Base-by-base conservation (phyloP, 139 green algal species). In the Raphidocelis subcapitata region DNA sequence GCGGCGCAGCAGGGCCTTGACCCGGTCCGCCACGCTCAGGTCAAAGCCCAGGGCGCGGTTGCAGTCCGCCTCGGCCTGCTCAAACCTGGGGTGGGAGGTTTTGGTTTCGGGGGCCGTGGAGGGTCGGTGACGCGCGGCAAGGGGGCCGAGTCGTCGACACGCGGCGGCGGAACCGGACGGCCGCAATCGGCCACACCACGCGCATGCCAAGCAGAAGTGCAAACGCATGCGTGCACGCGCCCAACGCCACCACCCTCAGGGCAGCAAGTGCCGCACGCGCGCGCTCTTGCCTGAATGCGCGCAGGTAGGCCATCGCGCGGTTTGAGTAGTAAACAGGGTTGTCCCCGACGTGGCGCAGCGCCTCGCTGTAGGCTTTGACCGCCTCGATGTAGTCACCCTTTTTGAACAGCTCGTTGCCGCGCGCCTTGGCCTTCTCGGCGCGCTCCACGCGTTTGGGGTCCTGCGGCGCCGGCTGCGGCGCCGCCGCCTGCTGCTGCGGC, bases 11-110 rank as follows among this genome's bases (percentile, higher is more conserved):
- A 89, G 71, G 16, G 84, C 84, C 76, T 89, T 89, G 26, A 82
- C 84, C 24, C 54, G 51, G 76, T 86, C 80, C 41, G 72, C 79
- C 10, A 73, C 47, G 26, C 54, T 73, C 20, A 85, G 75, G 2
- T 78, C 67, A 47, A 77, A 78, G 3, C 35, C 26, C 28, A 89
- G 76, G 21, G 73, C 84, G 14, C 55, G 29, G 69, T 83, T 84
- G 81, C 84, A 89, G 69, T 89, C 84, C 3, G 81, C 73, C 73
- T 89, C 84, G n/a, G 84, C 84, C 61, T 73, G 62, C 61, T 84
- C 74, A 73, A 81, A 84, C 23, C 36, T 61, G 52, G 41, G 41
- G 41, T 8, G 8, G 8, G 54, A n/a, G n/a, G n/a, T n/a, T n/a
- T n/a, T n/a, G n/a, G n/a, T n/a, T n/a, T n/a, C n/a, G n/a, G n/a